A percentile compares a stretch with the other conserved stretches of the same genome.
phyloP scores from a whole-genome alignment of 2,329 filamentous ascomycete genomes.

The Penicillium griseofulvum region DNA sequence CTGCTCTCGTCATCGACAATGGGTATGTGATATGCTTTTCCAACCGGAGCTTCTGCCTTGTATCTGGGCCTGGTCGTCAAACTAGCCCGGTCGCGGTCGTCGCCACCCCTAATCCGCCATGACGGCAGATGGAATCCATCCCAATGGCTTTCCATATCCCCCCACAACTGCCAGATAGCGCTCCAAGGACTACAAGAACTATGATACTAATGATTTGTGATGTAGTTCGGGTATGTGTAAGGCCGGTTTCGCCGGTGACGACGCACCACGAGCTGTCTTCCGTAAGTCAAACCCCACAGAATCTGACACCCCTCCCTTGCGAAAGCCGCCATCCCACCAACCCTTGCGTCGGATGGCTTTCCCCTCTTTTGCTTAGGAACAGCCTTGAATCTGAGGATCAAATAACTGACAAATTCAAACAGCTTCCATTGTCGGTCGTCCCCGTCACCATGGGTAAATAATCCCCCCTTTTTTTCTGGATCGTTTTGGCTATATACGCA shows the following conservation, averaged over 20 bases:
- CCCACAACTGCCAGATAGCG: neutral
- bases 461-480: conserved; percentile 37
- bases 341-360: conserved; percentile 29
- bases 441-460: conserved; percentile 98
- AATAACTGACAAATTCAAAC: conserved; percentile 19
- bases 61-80: conserved; percentile 23
- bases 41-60: conserved; percentile 23
- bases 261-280: conserved; percentile 99
- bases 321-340: conserved; percentile 17
- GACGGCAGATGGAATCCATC: conserved; percentile 13
- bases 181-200: neutral
- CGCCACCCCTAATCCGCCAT: conserved; percentile 18
- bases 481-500: neutral
- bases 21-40: conserved; percentile 70
- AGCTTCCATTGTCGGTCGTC: conserved; percentile 99
- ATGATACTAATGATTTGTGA: conserved; percentile 28
- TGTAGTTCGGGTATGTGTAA: conserved; percentile 99
- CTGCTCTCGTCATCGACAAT: conserved; percentile 99
- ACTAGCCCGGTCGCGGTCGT: conserved; percentile 23
- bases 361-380: conserved; percentile 7
- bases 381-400: neutral
- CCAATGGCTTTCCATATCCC: conserved; percentile 14
- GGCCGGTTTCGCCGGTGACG: conserved; percentile 99
- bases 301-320: conserved; percentile 18
- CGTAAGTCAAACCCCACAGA: conserved; percentile 68